Percentiles rank a stretch among this genome's conserved stretches.
phyloP scores from a whole-genome alignment of 2,329 filamentous ascomycete species.

The Claviceps sorghi region DNA sequence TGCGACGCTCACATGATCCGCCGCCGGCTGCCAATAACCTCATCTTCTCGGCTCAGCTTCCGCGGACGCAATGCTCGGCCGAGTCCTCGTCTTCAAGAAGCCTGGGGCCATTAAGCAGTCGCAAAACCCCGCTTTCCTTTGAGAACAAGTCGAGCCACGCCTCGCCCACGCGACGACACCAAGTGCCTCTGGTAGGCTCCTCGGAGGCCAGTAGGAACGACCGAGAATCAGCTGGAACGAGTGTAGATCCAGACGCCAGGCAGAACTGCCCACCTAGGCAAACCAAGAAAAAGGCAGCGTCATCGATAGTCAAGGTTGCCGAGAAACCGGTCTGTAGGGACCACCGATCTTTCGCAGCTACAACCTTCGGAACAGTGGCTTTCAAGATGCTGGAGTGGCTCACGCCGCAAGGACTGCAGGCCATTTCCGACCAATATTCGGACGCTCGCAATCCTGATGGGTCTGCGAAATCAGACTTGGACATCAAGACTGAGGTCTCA shows the following conservation, averaged over 20 bases:
- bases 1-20: slow-evolving; percentile 27
- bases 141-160: neutral
- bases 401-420: slow-evolving; percentile 41
- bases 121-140: neutral
- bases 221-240: neutral
- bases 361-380: slow-evolving; percentile 49
- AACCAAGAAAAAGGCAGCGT: neutral
- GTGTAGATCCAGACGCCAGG: neutral
- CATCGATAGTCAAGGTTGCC: slow-evolving; percentile 21
- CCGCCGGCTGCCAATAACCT: slow-evolving; percentile 33
- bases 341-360: slow-evolving; percentile 45
- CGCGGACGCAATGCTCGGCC: slow-evolving; percentile 5
- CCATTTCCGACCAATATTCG: slow-evolving; percentile 27
- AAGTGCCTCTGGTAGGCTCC: neutral
- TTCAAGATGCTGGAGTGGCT: slow-evolving; percentile 60
- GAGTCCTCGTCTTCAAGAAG: slow-evolving; percentile 1
- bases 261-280: neutral
- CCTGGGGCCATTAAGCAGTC: neutral
- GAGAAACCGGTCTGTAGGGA: slow-evolving; percentile 38
- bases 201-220: neutral
- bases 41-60: slow-evolving; percentile 23
- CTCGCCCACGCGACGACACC: neutral
- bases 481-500: neutral
- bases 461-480: slow-evolving; percentile 1
- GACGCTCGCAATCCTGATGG: slow-evolving; percentile 6